These are phyloP conservation scores for Colletotrichum nymphaeae DNA, from an alignment of 2,329 filamentous ascomycete species.

Conservation along the genomic window DNA sequence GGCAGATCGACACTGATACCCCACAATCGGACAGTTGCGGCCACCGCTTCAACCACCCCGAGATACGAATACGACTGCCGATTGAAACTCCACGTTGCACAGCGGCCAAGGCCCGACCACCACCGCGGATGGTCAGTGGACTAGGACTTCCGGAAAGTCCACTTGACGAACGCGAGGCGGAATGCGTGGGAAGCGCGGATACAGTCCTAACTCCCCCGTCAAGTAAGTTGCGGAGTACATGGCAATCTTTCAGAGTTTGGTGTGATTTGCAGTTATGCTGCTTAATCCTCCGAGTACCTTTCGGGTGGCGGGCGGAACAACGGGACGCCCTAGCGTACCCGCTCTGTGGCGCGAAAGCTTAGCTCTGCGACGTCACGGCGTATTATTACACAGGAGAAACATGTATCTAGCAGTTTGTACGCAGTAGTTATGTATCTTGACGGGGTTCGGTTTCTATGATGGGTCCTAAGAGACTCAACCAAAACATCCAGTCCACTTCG, in stretches of 20 bases:
- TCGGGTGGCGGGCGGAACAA: background rate
- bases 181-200: background rate
- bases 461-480: background rate
- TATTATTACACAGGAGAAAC: background rate
- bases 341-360: constrained; percentile 1
- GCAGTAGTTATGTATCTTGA: background rate
- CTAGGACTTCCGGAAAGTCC: background rate
- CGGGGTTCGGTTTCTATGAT: background rate
- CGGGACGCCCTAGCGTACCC: background rate
- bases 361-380: background rate
- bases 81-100: background rate
- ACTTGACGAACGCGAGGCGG: background rate
- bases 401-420: too few species aligned
- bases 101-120: background rate
- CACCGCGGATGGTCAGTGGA: too few species aligned
- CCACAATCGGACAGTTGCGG: constrained; percentile 6
- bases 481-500: background rate
- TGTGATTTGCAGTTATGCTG: background rate
- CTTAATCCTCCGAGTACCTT: background rate
- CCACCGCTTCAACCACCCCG: background rate
- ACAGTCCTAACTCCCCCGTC: too few species aligned
- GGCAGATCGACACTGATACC: constrained; percentile 1
- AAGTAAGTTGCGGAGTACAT: background rate
- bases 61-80: constrained; percentile 20
- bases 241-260: too few species aligned